Conservation (phyloP, 192 early-diverging fungal genomes). For the Backusella westeae region DNA sequence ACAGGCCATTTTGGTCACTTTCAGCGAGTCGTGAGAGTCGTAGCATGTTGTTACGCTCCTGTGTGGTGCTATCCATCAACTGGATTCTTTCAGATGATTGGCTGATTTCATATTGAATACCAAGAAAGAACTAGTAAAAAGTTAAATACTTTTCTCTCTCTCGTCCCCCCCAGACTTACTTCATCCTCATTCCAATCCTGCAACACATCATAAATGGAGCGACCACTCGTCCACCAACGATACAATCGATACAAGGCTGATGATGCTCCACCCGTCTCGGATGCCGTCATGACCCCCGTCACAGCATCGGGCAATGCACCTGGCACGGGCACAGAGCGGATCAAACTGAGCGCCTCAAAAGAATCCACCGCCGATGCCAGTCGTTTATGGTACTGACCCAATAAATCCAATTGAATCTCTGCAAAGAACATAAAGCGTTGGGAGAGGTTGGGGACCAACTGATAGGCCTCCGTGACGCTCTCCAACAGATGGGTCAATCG, state of each 20-base stretch:
- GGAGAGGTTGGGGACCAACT: slow-evolving; percentile 53
- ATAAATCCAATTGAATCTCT: slow-evolving; percentile 61
- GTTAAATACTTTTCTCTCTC: neutral
- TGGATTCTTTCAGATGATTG: slow-evolving; percentile 17
- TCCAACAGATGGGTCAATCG: slow-evolving; percentile 60
- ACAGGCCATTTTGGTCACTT: neutral
- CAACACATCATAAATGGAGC: slow-evolving; percentile 39
- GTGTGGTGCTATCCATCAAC: neutral
- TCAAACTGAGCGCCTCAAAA: slow-evolving; percentile 49
- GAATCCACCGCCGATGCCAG: slow-evolving; percentile 53
- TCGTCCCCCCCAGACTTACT: slow-evolving; percentile 28
- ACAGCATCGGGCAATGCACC: slow-evolving; percentile 53
- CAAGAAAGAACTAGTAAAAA: slow-evolving; percentile 48
- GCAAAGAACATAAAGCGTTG: slow-evolving; percentile 57
- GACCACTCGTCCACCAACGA: slow-evolving; percentile 50
- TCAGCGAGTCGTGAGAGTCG: neutral
- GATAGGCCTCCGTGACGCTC: slow-evolving; percentile 60
- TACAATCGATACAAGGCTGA: slow-evolving; percentile 48
- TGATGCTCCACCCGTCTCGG: slow-evolving; percentile 29
- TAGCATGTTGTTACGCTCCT: neutral
- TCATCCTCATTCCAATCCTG: slow-evolving; percentile 55
- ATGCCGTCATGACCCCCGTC: slow-evolving; percentile 40
- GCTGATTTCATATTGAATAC: slow-evolving; percentile 43
- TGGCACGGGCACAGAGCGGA: slow-evolving; percentile 43
- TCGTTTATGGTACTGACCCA: slow-evolving; percentile 51